Evolutionary conservation across 2,329 filamentous ascomycete species (phyloP).

Genomic region (Fusarium staphyleae): DNA sequence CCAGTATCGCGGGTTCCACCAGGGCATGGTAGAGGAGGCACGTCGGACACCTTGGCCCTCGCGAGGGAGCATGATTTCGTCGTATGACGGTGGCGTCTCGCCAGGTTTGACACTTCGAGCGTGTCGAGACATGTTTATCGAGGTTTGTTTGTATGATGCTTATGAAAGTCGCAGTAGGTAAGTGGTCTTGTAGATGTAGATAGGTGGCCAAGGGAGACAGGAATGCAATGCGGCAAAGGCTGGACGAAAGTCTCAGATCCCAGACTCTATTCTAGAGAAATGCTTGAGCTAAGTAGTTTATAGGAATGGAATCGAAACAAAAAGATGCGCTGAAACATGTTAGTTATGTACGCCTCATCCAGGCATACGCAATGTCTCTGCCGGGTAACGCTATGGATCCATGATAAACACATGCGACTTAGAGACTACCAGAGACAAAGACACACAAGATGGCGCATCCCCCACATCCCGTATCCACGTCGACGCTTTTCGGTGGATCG

Average conservation of each 20-base stretch:
- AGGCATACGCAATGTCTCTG: conserved; percentile 4
- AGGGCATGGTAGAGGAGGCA: conserved; percentile 42
- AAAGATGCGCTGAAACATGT: conserved; percentile 9
- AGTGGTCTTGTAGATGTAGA: neutral
- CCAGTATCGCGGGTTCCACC: conserved; percentile 62
- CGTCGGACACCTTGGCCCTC: conserved; percentile 30
- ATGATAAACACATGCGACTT: conserved; percentile 1
- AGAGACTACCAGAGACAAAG: neutral
- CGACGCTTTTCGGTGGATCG: conserved; percentile 6
- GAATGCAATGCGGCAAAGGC: neutral
- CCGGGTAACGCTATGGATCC: conserved; percentile 2
- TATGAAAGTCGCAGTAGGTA: neutral
- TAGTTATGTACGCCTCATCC: neutral
- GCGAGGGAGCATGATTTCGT: conserved; percentile 39
- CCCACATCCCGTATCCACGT: conserved; percentile 33
- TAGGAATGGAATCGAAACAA: neutral
- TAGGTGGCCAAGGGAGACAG: neutral
- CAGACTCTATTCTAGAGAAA: neutral
- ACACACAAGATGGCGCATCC: too few relatives aligned
- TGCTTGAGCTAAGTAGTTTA: neutral
- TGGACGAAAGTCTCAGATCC: neutral
- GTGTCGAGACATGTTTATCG: conserved; percentile 17
- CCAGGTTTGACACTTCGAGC: conserved; percentile 32
- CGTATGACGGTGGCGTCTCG: conserved; percentile 39
- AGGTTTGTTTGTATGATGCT: neutral